phyloP scores from a whole-genome alignment of 768 basidiomycete species.

The Naganishia randhawae region DNA sequence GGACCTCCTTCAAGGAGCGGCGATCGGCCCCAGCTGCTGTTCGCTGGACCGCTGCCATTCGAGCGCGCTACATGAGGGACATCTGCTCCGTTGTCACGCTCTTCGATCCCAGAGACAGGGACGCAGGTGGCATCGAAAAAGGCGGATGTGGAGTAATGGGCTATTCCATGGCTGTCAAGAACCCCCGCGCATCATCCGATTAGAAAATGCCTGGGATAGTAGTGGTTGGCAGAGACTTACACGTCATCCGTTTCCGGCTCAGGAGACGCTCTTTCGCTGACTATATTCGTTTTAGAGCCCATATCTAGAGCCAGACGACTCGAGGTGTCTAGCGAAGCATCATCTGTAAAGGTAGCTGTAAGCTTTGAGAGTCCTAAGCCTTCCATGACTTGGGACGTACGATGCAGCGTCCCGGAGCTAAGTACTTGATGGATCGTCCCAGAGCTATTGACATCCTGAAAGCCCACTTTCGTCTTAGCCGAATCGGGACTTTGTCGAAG shows the following conservation, averaged over 20 bases:
- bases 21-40: not conserved
- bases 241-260: conserved; percentile 6
- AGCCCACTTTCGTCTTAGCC: not conserved
- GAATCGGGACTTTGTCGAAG: not conserved
- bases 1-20: not conserved
- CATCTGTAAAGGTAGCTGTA: not conserved
- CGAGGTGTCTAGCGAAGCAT: not conserved
- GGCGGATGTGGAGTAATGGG: conserved; percentile 17
- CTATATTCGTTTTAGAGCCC: not conserved
- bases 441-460: not conserved
- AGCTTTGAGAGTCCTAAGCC: not conserved
- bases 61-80: not conserved
- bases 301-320: not conserved
- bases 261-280: conserved; percentile 1
- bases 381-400: not conserved
- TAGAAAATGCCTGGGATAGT: not conserved
- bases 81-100: not conserved
- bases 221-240: not conserved
- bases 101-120: not conserved
- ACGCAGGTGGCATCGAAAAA: conserved; percentile 18
- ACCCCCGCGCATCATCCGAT: not conserved
- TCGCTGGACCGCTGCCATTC: not conserved
- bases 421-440: not conserved
- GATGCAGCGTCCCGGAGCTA: not conserved
- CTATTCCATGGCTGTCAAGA: conserved; percentile 12